Evolutionary conservation across 495 filamentous ascomycete genomes (phyloP).

Genomic region (Lichina pygmaea): DNA sequence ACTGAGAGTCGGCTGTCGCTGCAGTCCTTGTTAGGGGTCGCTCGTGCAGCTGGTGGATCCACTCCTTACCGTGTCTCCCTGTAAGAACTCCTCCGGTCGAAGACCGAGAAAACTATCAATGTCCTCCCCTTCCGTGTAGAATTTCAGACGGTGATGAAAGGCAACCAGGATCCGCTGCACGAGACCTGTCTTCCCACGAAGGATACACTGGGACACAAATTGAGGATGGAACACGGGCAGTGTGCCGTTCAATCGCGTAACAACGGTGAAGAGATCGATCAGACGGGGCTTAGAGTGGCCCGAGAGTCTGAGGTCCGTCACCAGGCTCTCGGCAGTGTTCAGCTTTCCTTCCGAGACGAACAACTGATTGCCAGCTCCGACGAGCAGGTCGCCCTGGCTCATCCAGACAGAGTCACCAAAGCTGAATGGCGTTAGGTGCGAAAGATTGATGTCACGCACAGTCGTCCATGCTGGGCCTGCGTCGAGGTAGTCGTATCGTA

Average conservation of each 20-base stretch:
- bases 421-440: constrained; percentile 64
- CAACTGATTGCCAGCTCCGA: constrained; percentile 83
- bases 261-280: constrained; percentile 51
- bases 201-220: constrained; percentile 67
- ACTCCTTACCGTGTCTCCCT: constrained; percentile 18
- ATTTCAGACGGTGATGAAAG: constrained; percentile 58
- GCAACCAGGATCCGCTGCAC: constrained; percentile 51
- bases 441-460: constrained; percentile 56
- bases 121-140: constrained; percentile 54
- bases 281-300: constrained; percentile 16
- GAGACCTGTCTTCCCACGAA: constrained; percentile 45
- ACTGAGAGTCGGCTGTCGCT: background rate
- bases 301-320: constrained; percentile 36
- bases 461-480: constrained; percentile 75
- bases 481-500: constrained; percentile 82
- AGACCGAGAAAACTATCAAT: constrained; percentile 62
- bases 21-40: background rate
- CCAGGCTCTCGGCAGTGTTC: constrained; percentile 31
- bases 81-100: constrained; percentile 39
- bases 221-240: constrained; percentile 86
- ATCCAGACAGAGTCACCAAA: constrained; percentile 90
- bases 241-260: constrained; percentile 61
- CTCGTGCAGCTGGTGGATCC: background rate
- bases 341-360: constrained; percentile 60
- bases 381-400: constrained; percentile 51